phyloP scores from a whole-genome alignment of 108 stramenopile species.

The Conticribra weissflogii region DNA sequence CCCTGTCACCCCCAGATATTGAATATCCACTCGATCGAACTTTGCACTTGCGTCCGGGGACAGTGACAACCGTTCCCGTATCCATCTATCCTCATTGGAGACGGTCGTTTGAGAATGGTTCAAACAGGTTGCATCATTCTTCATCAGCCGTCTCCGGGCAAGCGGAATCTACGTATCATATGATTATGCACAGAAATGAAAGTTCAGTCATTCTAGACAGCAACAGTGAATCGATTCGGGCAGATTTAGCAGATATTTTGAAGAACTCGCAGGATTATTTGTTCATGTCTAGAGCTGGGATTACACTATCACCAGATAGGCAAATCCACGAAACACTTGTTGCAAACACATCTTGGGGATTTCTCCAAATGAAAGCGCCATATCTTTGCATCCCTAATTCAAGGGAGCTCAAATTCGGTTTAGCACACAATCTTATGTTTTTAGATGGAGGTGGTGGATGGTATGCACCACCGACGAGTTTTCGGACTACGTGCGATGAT shows the following conservation, averaged over 20 bases:
- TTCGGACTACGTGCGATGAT: constrained; percentile 1
- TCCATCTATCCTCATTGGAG: constrained; percentile 43
- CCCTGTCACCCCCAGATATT: constrained; percentile 9
- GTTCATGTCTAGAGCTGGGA: not conserved
- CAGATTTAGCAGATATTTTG: constrained; percentile 33
- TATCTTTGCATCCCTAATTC: constrained; percentile 29
- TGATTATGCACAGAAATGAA: not conserved
- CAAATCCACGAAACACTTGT: constrained; percentile 38
- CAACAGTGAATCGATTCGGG: constrained; percentile 19
- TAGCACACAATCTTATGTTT: constrained; percentile 47
- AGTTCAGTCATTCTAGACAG: constrained; percentile 3
- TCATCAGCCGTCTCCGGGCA: constrained; percentile 4
- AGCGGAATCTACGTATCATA: not conserved
- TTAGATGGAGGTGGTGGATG: constrained; percentile 49
- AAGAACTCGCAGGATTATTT: constrained; percentile 8
- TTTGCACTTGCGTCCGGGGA: constrained; percentile 28
- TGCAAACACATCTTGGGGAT: constrained; percentile 49
- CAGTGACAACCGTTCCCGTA: constrained; percentile 34
- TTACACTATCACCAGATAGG: not conserved
- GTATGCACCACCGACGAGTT: constrained; percentile 28
- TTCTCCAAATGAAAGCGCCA: constrained; percentile 44
- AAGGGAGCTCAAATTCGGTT: constrained; percentile 36
- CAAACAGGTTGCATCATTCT: not conserved
- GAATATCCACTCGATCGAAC: constrained; percentile 5
- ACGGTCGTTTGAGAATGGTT: constrained; percentile 11